Percentiles rank a stretch among this genome's conserved stretches.
Evolutionary conservation across 352 stramenopile genomes (phyloP).

Genomic region (Phytophthora uliginosa): DNA sequence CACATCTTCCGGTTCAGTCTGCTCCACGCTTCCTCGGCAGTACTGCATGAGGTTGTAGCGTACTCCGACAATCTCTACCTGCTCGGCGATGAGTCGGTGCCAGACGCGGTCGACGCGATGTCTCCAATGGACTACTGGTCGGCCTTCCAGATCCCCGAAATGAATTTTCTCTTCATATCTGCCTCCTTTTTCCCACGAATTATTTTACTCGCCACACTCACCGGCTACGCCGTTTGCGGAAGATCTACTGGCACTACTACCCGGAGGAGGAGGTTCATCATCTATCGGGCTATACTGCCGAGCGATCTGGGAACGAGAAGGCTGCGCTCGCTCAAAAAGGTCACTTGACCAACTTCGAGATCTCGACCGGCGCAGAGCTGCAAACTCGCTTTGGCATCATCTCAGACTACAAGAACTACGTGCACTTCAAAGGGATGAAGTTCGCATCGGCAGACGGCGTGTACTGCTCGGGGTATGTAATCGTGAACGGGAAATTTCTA

Average conservation of each 20-base stretch:
- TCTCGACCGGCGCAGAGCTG: conserved; percentile 34
- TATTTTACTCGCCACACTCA: conserved; percentile 12
- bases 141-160: conserved; percentile 23
- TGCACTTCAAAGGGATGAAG: conserved; percentile 43
- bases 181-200: conserved; percentile 22
- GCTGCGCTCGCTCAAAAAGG: conserved; percentile 9
- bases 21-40: neutral
- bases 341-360: conserved; percentile 39
- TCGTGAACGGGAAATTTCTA: conserved; percentile 44
- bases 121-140: conserved; percentile 22
- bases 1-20: neutral
- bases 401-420: conserved; percentile 44
- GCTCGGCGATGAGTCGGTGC: neutral
- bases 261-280: conserved; percentile 26
- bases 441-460: conserved; percentile 45
- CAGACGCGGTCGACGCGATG: neutral
- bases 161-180: conserved; percentile 12
- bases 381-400: conserved; percentile 42
- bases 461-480: conserved; percentile 43
- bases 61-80: neutral
- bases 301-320: conserved; percentile 14
- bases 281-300: conserved; percentile 2
- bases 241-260: conserved; percentile 16
- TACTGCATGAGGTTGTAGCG: neutral
- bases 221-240: conserved; percentile 17